phyloP scores from a whole-genome alignment of 345 rosid species.

The Erysimum cheiranthoides region DNA sequence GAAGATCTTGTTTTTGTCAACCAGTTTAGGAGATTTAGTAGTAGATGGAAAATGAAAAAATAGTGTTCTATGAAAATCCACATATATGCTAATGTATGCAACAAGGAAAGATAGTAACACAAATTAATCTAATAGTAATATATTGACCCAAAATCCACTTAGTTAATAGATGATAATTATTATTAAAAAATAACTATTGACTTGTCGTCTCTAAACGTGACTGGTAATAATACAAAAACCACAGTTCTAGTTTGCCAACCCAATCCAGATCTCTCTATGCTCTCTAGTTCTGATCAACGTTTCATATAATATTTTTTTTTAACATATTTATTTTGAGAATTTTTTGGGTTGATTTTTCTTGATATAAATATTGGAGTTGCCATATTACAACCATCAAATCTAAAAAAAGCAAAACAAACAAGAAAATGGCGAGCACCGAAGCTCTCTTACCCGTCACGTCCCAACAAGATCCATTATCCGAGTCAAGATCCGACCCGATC shows the following conservation, averaged over 20 bases:
- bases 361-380: constrained; percentile 21
- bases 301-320: constrained; percentile 9
- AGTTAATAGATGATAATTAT: neutral
- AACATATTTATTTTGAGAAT: neutral
- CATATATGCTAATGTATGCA: neutral
- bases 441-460: constrained; percentile 43
- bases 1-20: neutral
- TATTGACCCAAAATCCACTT: neutral
- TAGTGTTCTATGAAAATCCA: neutral
- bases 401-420: constrained; percentile 28
- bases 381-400: constrained; percentile 24
- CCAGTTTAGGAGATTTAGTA: neutral
- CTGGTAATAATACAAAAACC: constrained; percentile 5
- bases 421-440: constrained; percentile 42
- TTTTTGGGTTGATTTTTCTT: neutral
- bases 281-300: neutral
- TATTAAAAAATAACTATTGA: neutral
- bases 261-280: constrained; percentile 27
- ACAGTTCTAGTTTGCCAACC: constrained; percentile 20
- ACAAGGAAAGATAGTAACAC: neutral
- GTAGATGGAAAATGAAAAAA: neutral
- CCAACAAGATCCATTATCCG: constrained; percentile 36
- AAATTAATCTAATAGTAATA: neutral
- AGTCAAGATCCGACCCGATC: constrained; percentile 28
- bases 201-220: constrained; percentile 10